A percentile compares a stretch with the other conserved stretches of the same genome.
These are phyloP conservation scores for Aspergillus glaucus DNA, from an alignment of 2,329 filamentous ascomycete genomes.

Conservation along the genomic window DNA sequence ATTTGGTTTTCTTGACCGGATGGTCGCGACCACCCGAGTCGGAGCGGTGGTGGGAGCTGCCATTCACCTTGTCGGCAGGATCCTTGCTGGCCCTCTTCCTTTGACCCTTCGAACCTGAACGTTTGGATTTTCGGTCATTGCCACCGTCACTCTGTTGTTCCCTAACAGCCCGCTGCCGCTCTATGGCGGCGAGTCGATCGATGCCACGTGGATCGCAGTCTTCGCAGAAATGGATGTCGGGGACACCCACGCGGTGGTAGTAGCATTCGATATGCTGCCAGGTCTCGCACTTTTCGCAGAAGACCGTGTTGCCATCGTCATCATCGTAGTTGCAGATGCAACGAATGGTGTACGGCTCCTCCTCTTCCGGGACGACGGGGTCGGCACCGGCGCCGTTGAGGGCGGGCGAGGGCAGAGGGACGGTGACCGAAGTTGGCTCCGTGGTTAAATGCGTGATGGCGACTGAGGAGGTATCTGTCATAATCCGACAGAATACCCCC, in stretches of 20 bases:
- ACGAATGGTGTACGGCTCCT: conserved; percentile 75
- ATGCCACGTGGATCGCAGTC: conserved; percentile 77
- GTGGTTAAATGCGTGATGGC: conserved; percentile 44
- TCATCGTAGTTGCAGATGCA: conserved; percentile 92
- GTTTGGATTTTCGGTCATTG: conserved; percentile 65
- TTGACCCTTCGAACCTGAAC: conserved; percentile 70
- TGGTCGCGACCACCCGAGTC: conserved; percentile 47
- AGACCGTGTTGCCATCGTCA: conserved; percentile 96
- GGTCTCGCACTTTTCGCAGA: conserved; percentile 90
- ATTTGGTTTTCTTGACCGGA: conserved; percentile 72
- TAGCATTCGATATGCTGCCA: conserved; percentile 99
- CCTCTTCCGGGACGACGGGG: conserved; percentile 37
- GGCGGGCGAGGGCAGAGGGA: conserved; percentile 36
- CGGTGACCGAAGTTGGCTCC: conserved; percentile 42
- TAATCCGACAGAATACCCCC: conserved; percentile 48
- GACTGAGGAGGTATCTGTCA: conserved; percentile 49
- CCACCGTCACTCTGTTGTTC: conserved; percentile 46
- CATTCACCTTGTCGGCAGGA: conserved; percentile 31
- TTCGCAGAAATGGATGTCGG: conserved; percentile 74
- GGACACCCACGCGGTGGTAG: conserved; percentile 72
- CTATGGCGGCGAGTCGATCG: conserved; percentile 67
- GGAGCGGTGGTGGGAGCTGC: conserved; percentile 47
- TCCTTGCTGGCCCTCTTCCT: conserved; percentile 79
- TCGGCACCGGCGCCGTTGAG: conserved; percentile 39
- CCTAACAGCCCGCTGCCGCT: conserved; percentile 61